Evolutionary conservation across 768 basidiomycete genomes (phyloP).

Genomic region (Phanerochaete sordida): DNA sequence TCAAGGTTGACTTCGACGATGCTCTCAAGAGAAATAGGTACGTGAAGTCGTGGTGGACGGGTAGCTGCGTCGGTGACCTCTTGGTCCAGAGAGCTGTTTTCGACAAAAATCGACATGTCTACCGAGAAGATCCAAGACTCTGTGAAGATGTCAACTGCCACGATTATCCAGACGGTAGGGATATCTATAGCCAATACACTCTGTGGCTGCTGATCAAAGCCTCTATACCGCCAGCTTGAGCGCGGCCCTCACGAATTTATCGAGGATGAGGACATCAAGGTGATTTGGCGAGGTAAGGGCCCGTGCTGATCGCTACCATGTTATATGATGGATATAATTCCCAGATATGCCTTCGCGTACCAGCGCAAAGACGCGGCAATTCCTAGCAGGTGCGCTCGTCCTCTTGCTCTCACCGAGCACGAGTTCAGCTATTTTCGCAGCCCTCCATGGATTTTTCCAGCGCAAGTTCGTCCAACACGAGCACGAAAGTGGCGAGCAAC

Average conservation of each 20-base stretch:
- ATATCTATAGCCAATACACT: background rate
- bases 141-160: background rate
- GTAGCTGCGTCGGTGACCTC: background rate
- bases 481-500: background rate
- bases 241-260: constrained; percentile 10
- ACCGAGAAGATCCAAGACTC: constrained; percentile 1
- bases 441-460: constrained; percentile 19
- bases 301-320: background rate
- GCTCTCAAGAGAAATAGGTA: background rate
- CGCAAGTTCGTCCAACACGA: constrained; percentile 16
- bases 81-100: background rate
- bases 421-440: no score
- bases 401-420: background rate
- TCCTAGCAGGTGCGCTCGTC: constrained; percentile 8
- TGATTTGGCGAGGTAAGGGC: constrained; percentile 7
- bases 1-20: constrained; percentile 1
- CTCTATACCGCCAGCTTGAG: no score
- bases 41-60: background rate
- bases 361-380: constrained; percentile 8
- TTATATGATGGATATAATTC: background rate
- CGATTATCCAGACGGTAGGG: background rate
- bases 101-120: background rate
- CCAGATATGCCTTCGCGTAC: constrained; percentile 6
- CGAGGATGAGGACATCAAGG: constrained; percentile 8
- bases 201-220: background rate